A percentile compares a stretch with the other conserved stretches of the same genome.
Evolutionary conservation across 208 protist genomes (phyloP).

Genomic region (Leishmania lainsoni): DNA sequence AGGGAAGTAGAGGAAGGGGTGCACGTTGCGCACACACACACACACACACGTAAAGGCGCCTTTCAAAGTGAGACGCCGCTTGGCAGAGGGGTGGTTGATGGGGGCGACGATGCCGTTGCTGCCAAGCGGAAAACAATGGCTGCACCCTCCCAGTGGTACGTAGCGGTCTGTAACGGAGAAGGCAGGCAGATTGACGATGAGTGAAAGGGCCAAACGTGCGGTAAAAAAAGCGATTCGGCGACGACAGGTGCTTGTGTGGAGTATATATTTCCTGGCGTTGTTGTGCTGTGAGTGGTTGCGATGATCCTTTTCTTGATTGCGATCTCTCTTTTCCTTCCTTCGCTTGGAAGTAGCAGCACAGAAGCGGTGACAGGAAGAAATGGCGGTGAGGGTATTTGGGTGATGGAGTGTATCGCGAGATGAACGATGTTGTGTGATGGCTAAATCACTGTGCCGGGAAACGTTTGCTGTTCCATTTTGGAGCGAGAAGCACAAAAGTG

Average conservation of each 20-base stretch:
- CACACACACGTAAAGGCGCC: not conserved
- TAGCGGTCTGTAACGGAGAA: not conserved
- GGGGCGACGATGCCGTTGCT: not conserved
- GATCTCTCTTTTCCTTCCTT: not conserved
- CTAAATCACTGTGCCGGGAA: not conserved
- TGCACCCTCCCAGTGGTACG: not conserved
- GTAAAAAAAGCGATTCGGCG: not conserved
- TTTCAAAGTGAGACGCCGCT: not conserved
- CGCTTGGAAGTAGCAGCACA: not conserved
- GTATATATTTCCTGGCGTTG: not conserved
- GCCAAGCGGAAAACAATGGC: not conserved
- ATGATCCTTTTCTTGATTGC: not conserved
- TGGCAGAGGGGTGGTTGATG: not conserved
- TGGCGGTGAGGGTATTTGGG: not conserved
- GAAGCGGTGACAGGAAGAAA: not conserved
- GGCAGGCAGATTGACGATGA: not conserved
- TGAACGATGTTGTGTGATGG: not conserved
- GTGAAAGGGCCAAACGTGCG: not conserved
- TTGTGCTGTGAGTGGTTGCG: not conserved
- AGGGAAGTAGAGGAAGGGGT: not conserved
- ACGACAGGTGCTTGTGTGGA: not conserved
- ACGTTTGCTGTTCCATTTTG: not conserved
- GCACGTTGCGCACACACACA: not conserved
- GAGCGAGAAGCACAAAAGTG: not conserved
- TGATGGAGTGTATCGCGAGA: not conserved